These are phyloP conservation scores for Aegilops speltoides DNA, from an alignment of 176 grass and related monocot genomes.

Conservation along the genomic window DNA sequence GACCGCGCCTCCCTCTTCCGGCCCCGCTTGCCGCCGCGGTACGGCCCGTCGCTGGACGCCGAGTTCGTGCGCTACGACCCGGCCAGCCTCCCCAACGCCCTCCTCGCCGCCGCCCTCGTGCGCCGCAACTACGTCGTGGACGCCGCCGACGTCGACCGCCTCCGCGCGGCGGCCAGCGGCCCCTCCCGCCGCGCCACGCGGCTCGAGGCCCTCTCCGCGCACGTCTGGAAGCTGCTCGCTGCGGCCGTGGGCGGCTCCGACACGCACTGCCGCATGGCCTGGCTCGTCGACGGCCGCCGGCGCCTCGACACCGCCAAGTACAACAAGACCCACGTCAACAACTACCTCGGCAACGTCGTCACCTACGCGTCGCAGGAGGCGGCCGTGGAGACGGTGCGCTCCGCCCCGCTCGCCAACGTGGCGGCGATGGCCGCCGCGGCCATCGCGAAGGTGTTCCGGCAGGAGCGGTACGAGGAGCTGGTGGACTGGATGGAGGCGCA, in stretches of 20 bases:
- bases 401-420: slow-evolving; percentile 27
- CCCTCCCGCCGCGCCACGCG: slow-evolving; percentile 30
- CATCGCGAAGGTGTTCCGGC: slow-evolving; percentile 40
- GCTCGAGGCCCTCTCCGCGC: slow-evolving; percentile 60
- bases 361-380: slow-evolving; percentile 57
- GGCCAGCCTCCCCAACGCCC: slow-evolving; percentile 31
- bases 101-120: slow-evolving; percentile 38
- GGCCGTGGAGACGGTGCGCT: slow-evolving; percentile 4
- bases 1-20: slow-evolving; percentile 53
- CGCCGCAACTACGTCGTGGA: slow-evolving; percentile 56
- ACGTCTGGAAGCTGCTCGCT: slow-evolving; percentile 73
- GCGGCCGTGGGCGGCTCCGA: slow-evolving; percentile 32
- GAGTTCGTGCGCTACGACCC: slow-evolving; percentile 52
- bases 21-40: slow-evolving; percentile 34
- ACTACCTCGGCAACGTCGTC: slow-evolving; percentile 62
- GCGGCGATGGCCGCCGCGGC: slow-evolving; percentile 35
- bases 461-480: slow-evolving; percentile 64
- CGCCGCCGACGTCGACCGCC: slow-evolving; percentile 42
- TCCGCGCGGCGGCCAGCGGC: slow-evolving; percentile 35
- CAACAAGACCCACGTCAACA: not conserved
- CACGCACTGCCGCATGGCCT: slow-evolving; percentile 56
- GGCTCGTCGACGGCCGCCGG: slow-evolving; percentile 63
- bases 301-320: slow-evolving; percentile 31
- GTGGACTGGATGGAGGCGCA: slow-evolving; percentile 79
- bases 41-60: slow-evolving; percentile 33